Evolutionary conservation across 805 yeast species (phyloP).

Genomic region (Candida silvicultrix): DNA sequence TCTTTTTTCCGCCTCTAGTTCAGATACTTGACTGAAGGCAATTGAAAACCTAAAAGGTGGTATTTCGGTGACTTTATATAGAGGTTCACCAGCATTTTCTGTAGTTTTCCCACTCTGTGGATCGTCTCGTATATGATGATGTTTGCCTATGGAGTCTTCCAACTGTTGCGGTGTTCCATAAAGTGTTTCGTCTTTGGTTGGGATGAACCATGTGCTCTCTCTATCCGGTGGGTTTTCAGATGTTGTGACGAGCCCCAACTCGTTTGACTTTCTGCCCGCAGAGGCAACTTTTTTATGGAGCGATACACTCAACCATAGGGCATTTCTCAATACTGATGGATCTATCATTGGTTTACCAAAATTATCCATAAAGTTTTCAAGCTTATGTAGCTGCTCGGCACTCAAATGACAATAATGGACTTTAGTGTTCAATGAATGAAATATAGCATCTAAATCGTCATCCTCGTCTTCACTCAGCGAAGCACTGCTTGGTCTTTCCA

Average conservation of each 20-base stretch:
- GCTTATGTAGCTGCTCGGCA: slow-evolving; percentile 37
- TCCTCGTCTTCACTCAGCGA: slow-evolving; percentile 4
- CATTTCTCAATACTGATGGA: slow-evolving; percentile 34
- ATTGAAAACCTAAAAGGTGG: slow-evolving; percentile 53
- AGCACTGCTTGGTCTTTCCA: neutral
- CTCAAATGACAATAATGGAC: slow-evolving; percentile 44
- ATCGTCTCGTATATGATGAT: slow-evolving; percentile 15
- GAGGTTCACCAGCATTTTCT: slow-evolving; percentile 8
- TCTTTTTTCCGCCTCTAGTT: slow-evolving; percentile 37
- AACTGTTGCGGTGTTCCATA: slow-evolving; percentile 37
- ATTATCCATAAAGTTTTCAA: slow-evolving; percentile 33
- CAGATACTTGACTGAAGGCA: slow-evolving; percentile 42
- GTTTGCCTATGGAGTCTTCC: slow-evolving; percentile 22
- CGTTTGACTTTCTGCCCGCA: slow-evolving; percentile 19
- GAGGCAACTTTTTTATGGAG: slow-evolving; percentile 34
- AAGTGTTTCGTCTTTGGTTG: slow-evolving; percentile 41
- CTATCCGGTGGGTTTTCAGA: slow-evolving; percentile 25
- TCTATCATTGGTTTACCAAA: slow-evolving; percentile 33
- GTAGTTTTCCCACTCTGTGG: slow-evolving; percentile 16
- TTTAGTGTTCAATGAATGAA: slow-evolving; percentile 31
- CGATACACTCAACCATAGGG: slow-evolving; percentile 42
- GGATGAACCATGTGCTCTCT: slow-evolving; percentile 33
- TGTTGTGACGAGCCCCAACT: slow-evolving; percentile 23
- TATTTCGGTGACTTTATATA: slow-evolving; percentile 32
- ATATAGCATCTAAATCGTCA: slow-evolving; percentile 17